Percentiles rank a stretch among this genome's conserved stretches.
Conservation (phyloP, 2,329 filamentous ascomycete genomes). For the Penicillium sp. region DNA sequence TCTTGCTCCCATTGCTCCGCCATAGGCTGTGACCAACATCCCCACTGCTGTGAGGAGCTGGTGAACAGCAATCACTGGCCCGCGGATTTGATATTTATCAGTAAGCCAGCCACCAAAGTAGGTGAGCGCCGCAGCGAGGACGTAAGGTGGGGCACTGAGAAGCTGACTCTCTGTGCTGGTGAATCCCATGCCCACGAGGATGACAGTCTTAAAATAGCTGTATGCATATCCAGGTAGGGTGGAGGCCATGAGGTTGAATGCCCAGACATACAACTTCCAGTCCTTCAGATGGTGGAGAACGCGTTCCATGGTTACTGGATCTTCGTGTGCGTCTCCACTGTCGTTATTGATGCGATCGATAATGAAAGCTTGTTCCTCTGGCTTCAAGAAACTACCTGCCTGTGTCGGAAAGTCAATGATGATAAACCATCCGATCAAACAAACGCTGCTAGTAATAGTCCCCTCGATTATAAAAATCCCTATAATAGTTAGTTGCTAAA, state of each 20-base stretch:
- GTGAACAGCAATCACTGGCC: not conserved
- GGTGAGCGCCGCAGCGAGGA: slow-evolving; percentile 37
- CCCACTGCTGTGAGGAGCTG: not conserved
- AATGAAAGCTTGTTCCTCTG: slow-evolving; percentile 29
- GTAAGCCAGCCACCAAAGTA: slow-evolving; percentile 24
- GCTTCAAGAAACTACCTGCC: slow-evolving; percentile 27
- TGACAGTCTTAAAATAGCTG: slow-evolving; percentile 41
- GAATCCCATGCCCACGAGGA: slow-evolving; percentile 41
- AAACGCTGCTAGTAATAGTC: slow-evolving; percentile 32
- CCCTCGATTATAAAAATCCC: slow-evolving; percentile 32
- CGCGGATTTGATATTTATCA: not conserved
- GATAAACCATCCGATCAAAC: slow-evolving; percentile 34
- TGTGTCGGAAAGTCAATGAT: slow-evolving; percentile 43
- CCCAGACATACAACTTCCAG: slow-evolving; percentile 40
- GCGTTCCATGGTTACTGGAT: slow-evolving; percentile 23
- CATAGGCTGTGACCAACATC: slow-evolving; percentile 1
- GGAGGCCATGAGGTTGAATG: slow-evolving; percentile 34
- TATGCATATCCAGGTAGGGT: slow-evolving; percentile 36
- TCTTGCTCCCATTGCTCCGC: not conserved
- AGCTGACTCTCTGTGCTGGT: slow-evolving; percentile 33
- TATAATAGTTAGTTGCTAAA: not conserved
- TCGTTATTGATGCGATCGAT: slow-evolving; percentile 39
- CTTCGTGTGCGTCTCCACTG: slow-evolving; percentile 35
- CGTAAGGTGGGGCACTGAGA: slow-evolving; percentile 36
- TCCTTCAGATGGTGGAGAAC: slow-evolving; percentile 33